Evolutionary conservation across 768 basidiomycete genomes (phyloP).

Genomic region (Cystofilobasidium bisporidii): DNA sequence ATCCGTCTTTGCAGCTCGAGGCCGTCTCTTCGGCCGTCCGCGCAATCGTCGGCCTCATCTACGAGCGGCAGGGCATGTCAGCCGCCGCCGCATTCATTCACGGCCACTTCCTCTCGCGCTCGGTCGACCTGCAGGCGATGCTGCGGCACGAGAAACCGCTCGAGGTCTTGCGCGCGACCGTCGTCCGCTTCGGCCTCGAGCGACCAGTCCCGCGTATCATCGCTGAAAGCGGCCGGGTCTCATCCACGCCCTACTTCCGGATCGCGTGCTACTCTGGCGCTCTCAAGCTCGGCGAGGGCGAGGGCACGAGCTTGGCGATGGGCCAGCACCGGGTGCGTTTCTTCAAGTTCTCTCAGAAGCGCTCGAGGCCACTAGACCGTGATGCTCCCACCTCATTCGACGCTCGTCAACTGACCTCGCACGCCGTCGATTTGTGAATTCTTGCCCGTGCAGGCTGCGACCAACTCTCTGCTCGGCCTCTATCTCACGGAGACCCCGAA

Average conservation of each 20-base stretch:
- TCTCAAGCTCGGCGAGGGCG: slow-evolving; percentile 78
- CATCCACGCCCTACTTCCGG: slow-evolving; percentile 85
- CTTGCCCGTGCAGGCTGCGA: slow-evolving; percentile 11
- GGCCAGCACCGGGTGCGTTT: slow-evolving; percentile 73
- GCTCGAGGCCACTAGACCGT: no score
- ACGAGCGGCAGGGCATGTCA: slow-evolving; percentile 46
- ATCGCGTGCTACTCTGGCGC: slow-evolving; percentile 72
- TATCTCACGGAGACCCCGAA: background rate
- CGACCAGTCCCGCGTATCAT: slow-evolving; percentile 52
- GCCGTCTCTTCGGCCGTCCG: slow-evolving; percentile 12
- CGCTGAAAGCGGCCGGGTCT: slow-evolving; percentile 83
- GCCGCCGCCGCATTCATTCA: slow-evolving; percentile 84
- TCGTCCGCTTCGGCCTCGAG: slow-evolving; percentile 46
- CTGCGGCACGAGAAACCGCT: slow-evolving; percentile 77
- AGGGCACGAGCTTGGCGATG: slow-evolving; percentile 87
- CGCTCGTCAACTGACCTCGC: no score
- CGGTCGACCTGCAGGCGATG: slow-evolving; percentile 67
- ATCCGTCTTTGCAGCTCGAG: background rate
- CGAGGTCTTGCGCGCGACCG: slow-evolving; percentile 61
- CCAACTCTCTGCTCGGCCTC: slow-evolving; percentile 11
- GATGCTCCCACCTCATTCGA: background rate
- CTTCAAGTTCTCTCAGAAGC: no score
- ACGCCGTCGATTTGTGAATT: no score
- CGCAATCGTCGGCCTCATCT: slow-evolving; percentile 17
- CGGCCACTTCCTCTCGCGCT: slow-evolving; percentile 74